Evolutionary conservation across 345 rosid genomes (phyloP), one percentile per base, ranked within the genome.

Genomic region (Clausena lansium): DNA sequence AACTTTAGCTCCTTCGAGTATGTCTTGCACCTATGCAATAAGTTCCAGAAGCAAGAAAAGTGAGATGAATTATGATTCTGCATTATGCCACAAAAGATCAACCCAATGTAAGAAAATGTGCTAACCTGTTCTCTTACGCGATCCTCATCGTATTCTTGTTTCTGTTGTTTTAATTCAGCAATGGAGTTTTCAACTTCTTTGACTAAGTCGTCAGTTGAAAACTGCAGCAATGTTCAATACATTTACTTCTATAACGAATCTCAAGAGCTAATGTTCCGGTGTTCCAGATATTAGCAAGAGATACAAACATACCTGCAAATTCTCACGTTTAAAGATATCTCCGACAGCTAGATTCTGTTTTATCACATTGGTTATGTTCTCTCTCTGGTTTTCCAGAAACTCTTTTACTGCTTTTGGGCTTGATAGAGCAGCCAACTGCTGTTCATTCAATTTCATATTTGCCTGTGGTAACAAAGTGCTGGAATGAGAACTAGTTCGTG

Each of bases 1-100:
- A 87, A 95, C 98, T 84, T 91, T 93, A 45, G 98, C 98, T 78
- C 97, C 99, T 82, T 95, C 98, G 33, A 95, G 84, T 67, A 93
- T 80, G 68, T 95, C 99, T 90, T 90, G 94, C 72, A 95, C 99
- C 98, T 93, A 80, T 59, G 55, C 58, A 52, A 17, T 52, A 80
- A 24, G 28, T 74, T 71, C 7, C 39, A 47, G 50, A 41, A 45
- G 17, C 35, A 28, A 22, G 1, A 8, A 19, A 22, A 19, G 22
- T 36, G 9, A 38, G 24, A 66, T 30, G 17, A 70, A 30, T 9
- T 15, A 2, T 28, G 13, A 14, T 30, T 67, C 17, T 25, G 38
- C 14, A 50, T 38, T 38, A 54, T 38, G 20, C 36, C 19, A 9
- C 24, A 7, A 45, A 15, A 68, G 45, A 13, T 71, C 11, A 54